These are phyloP conservation scores for Eucalyptus marginata DNA, from an alignment of 345 rosid genomes.

Conservation along the genomic window DNA sequence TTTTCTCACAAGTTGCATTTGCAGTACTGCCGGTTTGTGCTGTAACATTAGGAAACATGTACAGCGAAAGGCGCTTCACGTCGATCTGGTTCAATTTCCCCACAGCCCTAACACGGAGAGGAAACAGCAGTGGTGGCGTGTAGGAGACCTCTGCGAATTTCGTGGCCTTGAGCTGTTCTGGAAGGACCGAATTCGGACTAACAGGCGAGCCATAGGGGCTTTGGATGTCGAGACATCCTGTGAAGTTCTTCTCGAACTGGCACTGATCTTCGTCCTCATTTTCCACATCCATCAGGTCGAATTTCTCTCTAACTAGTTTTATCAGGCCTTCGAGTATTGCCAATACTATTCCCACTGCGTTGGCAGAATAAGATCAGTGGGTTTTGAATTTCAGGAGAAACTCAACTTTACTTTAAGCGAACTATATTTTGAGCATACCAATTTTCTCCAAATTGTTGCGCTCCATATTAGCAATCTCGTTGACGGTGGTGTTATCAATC, in stretches of 20 bases:
- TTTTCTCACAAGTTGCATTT: background rate
- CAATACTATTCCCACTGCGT: conserved; percentile 42
- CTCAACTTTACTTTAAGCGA: background rate
- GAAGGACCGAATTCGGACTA: conserved; percentile 48
- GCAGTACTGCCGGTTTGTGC: background rate
- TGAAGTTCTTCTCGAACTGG: background rate
- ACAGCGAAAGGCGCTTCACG: conserved; percentile 26
- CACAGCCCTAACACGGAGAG: conserved; percentile 50
- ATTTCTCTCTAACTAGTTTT: conserved; percentile 33
- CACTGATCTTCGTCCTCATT: conserved; percentile 19
- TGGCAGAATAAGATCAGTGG: background rate
- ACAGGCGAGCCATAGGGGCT: conserved; percentile 21
- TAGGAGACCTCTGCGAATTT: background rate
- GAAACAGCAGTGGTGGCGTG: conserved; percentile 18
- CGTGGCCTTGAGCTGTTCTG: background rate
- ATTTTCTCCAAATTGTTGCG: conserved; percentile 24
- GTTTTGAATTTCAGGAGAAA: background rate
- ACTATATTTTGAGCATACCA: conserved; percentile 16
- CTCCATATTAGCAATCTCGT: conserved; percentile 20
- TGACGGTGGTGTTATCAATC: conserved; percentile 28
- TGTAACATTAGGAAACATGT: background rate
- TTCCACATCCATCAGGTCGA: conserved; percentile 53
- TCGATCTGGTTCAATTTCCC: conserved; percentile 69
- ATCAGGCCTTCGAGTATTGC: conserved; percentile 52
- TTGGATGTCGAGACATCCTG: background rate